Conservation (phyloP, 2,329 filamentous ascomycete species). For the Aspergillus flavus region DNA sequence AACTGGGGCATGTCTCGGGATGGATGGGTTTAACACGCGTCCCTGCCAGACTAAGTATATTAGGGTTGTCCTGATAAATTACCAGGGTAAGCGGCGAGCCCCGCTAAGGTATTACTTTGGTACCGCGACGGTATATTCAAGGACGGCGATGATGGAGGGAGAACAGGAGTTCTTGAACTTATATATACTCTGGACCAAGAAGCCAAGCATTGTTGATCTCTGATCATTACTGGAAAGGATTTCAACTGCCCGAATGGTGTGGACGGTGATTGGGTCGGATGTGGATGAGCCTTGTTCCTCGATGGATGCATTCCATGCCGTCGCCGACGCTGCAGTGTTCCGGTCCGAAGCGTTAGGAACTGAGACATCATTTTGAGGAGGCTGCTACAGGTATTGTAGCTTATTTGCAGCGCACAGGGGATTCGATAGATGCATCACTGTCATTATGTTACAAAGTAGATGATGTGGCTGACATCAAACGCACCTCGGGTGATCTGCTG, state of each 20-base stretch:
- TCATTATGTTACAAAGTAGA: neutral
- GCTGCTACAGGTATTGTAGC: neutral
- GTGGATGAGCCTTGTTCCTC: neutral
- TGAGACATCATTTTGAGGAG: neutral
- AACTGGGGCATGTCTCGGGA: slow-evolving; percentile 12
- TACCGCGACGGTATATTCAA: neutral
- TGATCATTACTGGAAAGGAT: slow-evolving; percentile 1
- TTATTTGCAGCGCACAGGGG: neutral
- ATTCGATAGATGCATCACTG: neutral
- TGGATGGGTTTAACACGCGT: slow-evolving; percentile 8
- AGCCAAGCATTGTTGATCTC: neutral
- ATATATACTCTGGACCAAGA: neutral
- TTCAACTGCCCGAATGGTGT: neutral
- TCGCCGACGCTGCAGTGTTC: neutral
- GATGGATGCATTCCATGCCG: neutral
- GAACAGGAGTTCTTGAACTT: neutral
- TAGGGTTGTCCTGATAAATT: slow-evolving; percentile 1
- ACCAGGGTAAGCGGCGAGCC: neutral
- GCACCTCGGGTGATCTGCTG: slow-evolving; percentile 5
- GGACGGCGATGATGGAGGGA: neutral
- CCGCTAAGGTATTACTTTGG: neutral
- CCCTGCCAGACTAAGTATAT: neutral
- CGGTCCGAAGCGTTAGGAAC: neutral
- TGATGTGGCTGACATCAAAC: neutral
- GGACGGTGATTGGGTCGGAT: slow-evolving; percentile 1